Evolutionary conservation across 2,329 filamentous ascomycete genomes (phyloP).

Genomic region (Mariannaea sp.): DNA sequence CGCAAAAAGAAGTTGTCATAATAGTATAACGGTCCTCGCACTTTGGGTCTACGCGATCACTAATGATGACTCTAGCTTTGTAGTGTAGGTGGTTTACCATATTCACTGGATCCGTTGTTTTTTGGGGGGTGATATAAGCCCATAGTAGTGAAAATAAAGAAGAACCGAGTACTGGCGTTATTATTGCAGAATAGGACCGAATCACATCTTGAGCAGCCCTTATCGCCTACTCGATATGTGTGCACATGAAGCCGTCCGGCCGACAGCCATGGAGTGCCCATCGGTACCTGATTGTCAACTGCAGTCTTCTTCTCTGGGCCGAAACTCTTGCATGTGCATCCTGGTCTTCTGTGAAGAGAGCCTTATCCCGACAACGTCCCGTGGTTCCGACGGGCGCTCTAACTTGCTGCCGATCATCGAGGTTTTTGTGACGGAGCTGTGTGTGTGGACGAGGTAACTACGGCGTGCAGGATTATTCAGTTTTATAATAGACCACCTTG

Average conservation of each 20-base stretch:
- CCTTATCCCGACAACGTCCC: conserved; percentile 9
- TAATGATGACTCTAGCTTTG: too few species aligned
- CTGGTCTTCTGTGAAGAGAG: conserved; percentile 5
- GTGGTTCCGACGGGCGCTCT: conserved; percentile 13
- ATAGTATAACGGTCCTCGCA: too few species aligned
- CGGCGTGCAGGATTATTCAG: too few species aligned
- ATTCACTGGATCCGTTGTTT: too few species aligned
- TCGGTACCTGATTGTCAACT: conserved; percentile 35
- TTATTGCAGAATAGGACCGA: not conserved
- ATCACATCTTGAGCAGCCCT: conserved; percentile 5
- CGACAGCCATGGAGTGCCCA: conserved; percentile 30
- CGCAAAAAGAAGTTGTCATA: too few species aligned
- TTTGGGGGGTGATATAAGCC: too few species aligned
- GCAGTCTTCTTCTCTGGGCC: conserved; percentile 13
- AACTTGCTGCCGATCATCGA: conserved; percentile 14
- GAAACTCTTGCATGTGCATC: not conserved
- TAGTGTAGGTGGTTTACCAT: too few species aligned
- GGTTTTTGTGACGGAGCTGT: conserved; percentile 6
- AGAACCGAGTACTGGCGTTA: too few species aligned
- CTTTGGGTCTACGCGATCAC: conserved; percentile 4
- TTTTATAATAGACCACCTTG: conserved; percentile 5
- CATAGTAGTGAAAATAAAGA: too few species aligned
- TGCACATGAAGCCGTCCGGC: not conserved
- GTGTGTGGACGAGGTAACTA: too few species aligned
- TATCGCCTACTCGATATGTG: conserved; percentile 8